Evolutionary conservation across 495 filamentous ascomycete species (phyloP), one percentile per base, ranked within the genome.

Genomic region (Diplogelasinospora grovesii): DNA sequence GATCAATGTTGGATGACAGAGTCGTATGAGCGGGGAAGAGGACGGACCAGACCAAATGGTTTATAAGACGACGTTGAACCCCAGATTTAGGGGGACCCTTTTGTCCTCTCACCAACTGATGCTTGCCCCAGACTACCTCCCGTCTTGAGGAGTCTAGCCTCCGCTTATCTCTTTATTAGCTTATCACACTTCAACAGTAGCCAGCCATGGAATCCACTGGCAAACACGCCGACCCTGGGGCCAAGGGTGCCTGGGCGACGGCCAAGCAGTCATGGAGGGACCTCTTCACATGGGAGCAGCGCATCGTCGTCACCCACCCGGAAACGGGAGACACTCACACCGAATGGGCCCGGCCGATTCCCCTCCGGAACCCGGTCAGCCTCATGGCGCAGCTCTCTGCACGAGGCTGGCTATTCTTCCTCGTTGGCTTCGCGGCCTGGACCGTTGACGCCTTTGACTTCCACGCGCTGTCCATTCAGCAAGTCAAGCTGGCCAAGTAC

Each of bases 391-490:
- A 75, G 60, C 65, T 86, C 14, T 64, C 66, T 6, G 62, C 53
- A 5, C 59, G 58, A 9, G 69, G 75, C 48, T 85, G 80, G 81
- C 41, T 79, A 13, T 82, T 76, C 55, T 84, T 84, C 51, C 28
- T 79, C 13, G 77, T 81, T 8, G 80, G 78, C 15, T 69, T 83
- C 50, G 41, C 58, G 9, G 74, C 81, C 3, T 86, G 80, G 81
- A 78, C 71, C 11, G 77, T 78, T 10, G 82, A 85, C 56, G 81
- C 79, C 4, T 85, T 83, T 58, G 85, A 89, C 59, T 88, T 88
- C 59, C 79, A 86, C 54, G 78, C 83, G 3, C 65, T 89, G 4
- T 79, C 81, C 4, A 82, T 87, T 40, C 82, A 84, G 43, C 76
- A 79, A 11, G 69, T 73, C 34, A 82, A 83, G 57, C 66, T 88